phyloP scores from a whole-genome alignment of 331 rosid species.

The Malus hybrid region DNA sequence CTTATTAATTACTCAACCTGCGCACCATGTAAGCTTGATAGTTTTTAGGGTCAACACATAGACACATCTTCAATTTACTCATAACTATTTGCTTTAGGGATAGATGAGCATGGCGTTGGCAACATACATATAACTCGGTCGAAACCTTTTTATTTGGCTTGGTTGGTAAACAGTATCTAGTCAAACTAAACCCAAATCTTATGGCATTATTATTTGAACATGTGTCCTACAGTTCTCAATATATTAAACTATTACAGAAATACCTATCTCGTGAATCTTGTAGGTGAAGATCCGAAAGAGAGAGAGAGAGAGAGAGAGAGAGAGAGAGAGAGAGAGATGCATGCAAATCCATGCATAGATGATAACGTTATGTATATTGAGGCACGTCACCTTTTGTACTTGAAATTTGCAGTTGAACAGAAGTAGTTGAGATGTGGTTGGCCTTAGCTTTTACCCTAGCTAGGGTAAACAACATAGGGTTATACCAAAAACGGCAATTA shows the following conservation, averaged over 20 bases:
- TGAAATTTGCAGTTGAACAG: conserved; percentile 37
- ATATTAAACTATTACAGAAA: neutral
- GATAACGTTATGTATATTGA: conserved; percentile 24
- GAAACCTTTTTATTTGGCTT: neutral
- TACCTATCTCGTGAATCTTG: neutral
- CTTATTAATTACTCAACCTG: no score
- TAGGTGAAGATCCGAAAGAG: neutral
- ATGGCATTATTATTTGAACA: neutral
- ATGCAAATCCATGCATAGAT: conserved; percentile 32
- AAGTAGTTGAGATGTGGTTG: conserved; percentile 51
- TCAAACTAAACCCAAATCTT: neutral
- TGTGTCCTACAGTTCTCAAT: neutral
- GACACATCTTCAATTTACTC: no score
- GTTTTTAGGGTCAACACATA: no score
- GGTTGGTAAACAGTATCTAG: neutral
- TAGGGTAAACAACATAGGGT: neutral
- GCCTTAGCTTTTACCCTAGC: conserved; percentile 12
- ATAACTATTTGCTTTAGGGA: no score
- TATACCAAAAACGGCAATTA: neutral
- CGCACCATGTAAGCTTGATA: no score
- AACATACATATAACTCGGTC: neutral
- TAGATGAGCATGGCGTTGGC: neutral
- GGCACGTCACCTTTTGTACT: conserved; percentile 29
- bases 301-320: neutral
- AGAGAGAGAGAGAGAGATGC: neutral